Evolutionary conservation across 768 basidiomycete genomes (phyloP).

Genomic region (Tephrocybe rancida): DNA sequence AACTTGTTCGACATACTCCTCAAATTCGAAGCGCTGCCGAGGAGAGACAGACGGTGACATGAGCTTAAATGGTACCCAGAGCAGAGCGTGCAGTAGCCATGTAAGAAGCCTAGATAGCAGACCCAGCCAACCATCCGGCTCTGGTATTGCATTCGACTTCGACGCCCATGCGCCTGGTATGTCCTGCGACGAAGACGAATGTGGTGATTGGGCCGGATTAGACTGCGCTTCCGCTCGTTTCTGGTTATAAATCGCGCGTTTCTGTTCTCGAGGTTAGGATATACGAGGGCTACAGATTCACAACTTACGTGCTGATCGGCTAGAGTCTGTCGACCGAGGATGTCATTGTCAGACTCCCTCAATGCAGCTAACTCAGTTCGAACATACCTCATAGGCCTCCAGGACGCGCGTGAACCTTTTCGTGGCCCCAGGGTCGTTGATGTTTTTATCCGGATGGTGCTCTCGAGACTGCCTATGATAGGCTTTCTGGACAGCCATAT

Average conservation of each 20-base stretch:
- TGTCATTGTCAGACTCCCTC: neutral
- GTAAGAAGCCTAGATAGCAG: too few species aligned
- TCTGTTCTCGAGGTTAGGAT: neutral
- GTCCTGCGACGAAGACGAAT: neutral
- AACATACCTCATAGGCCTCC: constrained; percentile 72
- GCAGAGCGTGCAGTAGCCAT: too few species aligned
- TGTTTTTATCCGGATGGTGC: constrained; percentile 74
- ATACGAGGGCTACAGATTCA: neutral
- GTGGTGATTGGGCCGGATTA: neutral
- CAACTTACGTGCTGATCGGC: constrained; percentile 9
- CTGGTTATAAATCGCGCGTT: neutral
- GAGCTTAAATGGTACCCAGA: neutral
- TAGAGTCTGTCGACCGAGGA: constrained; percentile 12
- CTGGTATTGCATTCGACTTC: too few species aligned
- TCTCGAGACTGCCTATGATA: constrained; percentile 67
- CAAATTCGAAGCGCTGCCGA: neutral
- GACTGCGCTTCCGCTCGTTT: neutral
- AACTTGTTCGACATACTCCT: neutral
- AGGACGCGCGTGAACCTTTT: constrained; percentile 69
- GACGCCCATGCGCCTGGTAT: neutral
- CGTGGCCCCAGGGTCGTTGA: constrained; percentile 68
- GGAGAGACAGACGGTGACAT: neutral
- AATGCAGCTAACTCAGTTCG: neutral
- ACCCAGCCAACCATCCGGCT: neutral
- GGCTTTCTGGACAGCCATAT: constrained; percentile 44